Evolutionary conservation across 148 eudicot genomes (phyloP), one percentile per base, ranked within the genome.

Genomic region (Silene conica): DNA sequence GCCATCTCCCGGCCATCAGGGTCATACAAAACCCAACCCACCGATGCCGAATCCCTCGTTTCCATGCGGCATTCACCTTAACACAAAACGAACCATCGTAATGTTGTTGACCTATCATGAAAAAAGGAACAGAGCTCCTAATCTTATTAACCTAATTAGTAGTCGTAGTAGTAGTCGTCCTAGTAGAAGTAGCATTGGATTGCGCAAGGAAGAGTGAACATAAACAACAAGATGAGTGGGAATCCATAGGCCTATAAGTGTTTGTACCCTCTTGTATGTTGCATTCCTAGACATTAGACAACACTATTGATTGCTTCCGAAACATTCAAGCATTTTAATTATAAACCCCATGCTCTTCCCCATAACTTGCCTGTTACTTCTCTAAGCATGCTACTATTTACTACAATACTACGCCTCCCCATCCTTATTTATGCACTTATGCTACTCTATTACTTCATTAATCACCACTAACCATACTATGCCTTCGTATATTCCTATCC

Each of bases 261-360:
- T 19, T 58, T 59, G 66, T 43, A 72, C 28, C 74, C 64, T 70
- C 28, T 54, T 25, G 9, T 10, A 67, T 23, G 70, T 11, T n/a
- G 46, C 59, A 16, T 68, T 57, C 12, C 34, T 64, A 45, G 83
- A 84, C 86, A 84, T 25, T 64, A 45, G 83, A 84, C 86, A 84
- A 71, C 3, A 38, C n/a, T 84, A 87, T 74, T 81, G 79, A 69
- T 79, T 76, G 72, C 80, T 23, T 63, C 81, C 88, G 89, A 84
- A 86, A 86, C 92, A 88, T 80, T 77, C 50, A 20, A 57, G n/a
- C 63, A 80, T 66, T 79, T 63, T 62, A 74, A 46, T 64, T 78
- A 76, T 60, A 59, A 43, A 69, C 41, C 62, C 85, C 84, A 81
- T 83, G 46, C 82, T 85, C 76, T 71, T 79, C 68, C 80, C 84